phyloP scores from a whole-genome alignment of 352 stramenopile species.

The Phytopythium helicoides region DNA sequence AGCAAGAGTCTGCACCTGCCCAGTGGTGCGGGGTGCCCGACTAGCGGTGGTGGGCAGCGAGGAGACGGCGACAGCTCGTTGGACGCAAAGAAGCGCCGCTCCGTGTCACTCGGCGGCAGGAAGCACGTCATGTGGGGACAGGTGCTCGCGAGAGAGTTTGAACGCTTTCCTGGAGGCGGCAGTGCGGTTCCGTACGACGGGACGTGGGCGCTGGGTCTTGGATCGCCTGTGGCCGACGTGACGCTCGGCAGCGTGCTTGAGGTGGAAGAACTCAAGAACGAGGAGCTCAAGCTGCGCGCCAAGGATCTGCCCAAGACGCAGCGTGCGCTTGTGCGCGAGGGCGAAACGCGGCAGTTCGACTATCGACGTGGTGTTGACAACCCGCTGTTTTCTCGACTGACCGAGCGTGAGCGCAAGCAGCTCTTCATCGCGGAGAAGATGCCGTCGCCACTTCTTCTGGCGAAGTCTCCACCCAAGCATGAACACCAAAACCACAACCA shows the following conservation, averaged over 20 bases:
- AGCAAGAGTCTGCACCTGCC: conserved; percentile 68
- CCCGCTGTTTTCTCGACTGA: conserved; percentile 73
- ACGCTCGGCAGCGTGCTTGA: conserved; percentile 69
- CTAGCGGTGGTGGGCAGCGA: not conserved
- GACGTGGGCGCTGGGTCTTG: conserved; percentile 78
- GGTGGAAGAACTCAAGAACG: conserved; percentile 49
- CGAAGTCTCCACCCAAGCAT: conserved; percentile 13
- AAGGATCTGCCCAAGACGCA: conserved; percentile 67
- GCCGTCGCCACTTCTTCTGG: conserved; percentile 15
- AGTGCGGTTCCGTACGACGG: conserved; percentile 76
- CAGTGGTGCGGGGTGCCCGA: not conserved
- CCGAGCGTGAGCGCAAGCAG: conserved; percentile 63
- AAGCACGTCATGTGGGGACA: conserved; percentile 81
- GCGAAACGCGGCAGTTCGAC: conserved; percentile 82
- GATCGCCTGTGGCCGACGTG: conserved; percentile 55
- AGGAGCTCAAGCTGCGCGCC: conserved; percentile 49
- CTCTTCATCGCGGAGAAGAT: conserved; percentile 51
- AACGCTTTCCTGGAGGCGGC: conserved; percentile 74
- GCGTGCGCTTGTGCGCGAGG: conserved; percentile 44
- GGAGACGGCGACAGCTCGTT: conserved; percentile 7
- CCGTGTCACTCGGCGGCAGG: conserved; percentile 49
- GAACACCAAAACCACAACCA: conserved; percentile 17
- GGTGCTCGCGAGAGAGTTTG: conserved; percentile 71
- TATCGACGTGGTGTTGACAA: conserved; percentile 71
- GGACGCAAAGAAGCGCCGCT: conserved; percentile 47